Evolutionary conservation across 768 basidiomycete genomes (phyloP).

Genomic region (Podaxis carcinomalis): DNA sequence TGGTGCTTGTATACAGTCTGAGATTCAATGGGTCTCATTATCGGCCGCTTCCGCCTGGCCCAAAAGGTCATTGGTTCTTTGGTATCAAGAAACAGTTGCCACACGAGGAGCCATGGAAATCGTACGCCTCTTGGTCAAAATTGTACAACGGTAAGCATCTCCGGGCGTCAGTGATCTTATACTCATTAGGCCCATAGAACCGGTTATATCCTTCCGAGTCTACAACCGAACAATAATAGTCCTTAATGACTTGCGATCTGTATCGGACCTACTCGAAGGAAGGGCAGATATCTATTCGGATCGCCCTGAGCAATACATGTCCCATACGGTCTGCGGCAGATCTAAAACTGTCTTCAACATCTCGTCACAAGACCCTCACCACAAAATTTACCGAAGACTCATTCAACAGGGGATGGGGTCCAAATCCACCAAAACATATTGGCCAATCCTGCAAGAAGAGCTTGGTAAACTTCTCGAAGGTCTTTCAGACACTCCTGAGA

Average conservation of each 20-base stretch:
- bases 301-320: conserved; percentile 44
- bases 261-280: conserved; percentile 45
- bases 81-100: conserved; percentile 15
- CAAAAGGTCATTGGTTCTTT: conserved; percentile 12
- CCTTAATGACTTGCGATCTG: conserved; percentile 40
- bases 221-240: conserved; percentile 44
- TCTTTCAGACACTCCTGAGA: conserved; percentile 25
- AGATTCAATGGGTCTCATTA: neutral
- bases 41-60: conserved; percentile 16
- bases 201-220: conserved; percentile 44
- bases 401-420: conserved; percentile 32
- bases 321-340: conserved; percentile 36
- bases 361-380: conserved; percentile 31
- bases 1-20: neutral
- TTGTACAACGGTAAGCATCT: conserved; percentile 11
- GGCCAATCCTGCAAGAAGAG: conserved; percentile 32
- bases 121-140: conserved; percentile 16
- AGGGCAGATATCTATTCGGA: conserved; percentile 54
- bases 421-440: conserved; percentile 30
- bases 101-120: conserved; percentile 18
- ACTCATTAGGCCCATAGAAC: conserved; percentile 19
- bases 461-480: conserved; percentile 27
- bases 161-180: neutral
- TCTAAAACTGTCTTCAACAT: conserved; percentile 40
- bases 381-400: conserved; percentile 37